Evolutionary conservation across 192 early-diverging fungal species (phyloP).

Genomic region (Kappamyces sp.): DNA sequence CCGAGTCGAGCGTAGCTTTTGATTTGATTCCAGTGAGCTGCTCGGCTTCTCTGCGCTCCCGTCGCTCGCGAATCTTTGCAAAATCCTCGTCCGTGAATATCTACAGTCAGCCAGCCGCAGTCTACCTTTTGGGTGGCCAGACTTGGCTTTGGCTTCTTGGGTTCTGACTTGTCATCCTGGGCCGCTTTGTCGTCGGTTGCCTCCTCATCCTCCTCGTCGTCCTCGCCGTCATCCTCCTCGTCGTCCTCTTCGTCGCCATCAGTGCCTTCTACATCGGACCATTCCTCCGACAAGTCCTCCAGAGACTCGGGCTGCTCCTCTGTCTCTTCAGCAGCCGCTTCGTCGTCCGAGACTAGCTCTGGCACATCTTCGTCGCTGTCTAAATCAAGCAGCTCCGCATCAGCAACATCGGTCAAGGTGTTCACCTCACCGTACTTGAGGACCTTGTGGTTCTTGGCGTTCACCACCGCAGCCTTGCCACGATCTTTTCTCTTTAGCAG

Average conservation of each 20-base stretch:
- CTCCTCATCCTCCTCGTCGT: slow-evolving; percentile 15
- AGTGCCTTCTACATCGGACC: slow-evolving; percentile 34
- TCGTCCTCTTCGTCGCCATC: slow-evolving; percentile 19
- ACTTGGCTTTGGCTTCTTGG: slow-evolving; percentile 31
- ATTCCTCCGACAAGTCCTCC: slow-evolving; percentile 13
- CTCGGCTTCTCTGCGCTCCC: slow-evolving; percentile 59
- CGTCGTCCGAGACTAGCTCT: slow-evolving; percentile 28
- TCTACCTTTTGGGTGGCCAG: slow-evolving; percentile 21
- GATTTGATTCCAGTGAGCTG: slow-evolving; percentile 34
- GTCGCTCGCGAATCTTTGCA: slow-evolving; percentile 71
- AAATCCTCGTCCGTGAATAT: slow-evolving; percentile 93
- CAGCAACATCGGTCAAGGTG: slow-evolving; percentile 66
- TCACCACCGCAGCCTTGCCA: slow-evolving; percentile 70
- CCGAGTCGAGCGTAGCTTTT: slow-evolving; percentile 16
- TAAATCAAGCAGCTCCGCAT: slow-evolving; percentile 56
- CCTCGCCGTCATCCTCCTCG: slow-evolving; percentile 20
- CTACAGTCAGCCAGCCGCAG: slow-evolving; percentile 19
- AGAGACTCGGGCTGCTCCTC: slow-evolving; percentile 13
- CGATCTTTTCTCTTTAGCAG: slow-evolving; percentile 88
- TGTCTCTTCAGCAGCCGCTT: slow-evolving; percentile 31
- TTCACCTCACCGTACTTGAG: slow-evolving; percentile 68
- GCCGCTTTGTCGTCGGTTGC: slow-evolving; percentile 35
- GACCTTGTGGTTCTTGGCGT: slow-evolving; percentile 57
- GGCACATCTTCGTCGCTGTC: slow-evolving; percentile 17
- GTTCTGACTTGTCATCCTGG: slow-evolving; percentile 27